These are phyloP conservation scores for Solanum peruvianum DNA, from an alignment of 257 asterid species.

Conservation along the genomic window DNA sequence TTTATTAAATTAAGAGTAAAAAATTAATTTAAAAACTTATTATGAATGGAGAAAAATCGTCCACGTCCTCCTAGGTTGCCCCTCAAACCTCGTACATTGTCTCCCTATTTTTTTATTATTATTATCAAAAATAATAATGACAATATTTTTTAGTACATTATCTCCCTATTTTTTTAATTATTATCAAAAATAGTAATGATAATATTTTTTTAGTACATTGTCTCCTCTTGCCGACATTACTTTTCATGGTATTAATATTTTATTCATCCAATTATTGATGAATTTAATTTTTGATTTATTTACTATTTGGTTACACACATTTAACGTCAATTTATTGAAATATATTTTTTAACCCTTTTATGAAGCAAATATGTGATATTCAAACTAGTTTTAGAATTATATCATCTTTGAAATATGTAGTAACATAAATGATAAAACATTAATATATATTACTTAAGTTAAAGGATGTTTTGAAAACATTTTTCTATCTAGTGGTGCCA, in stretches of 20 bases:
- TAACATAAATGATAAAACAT: background rate
- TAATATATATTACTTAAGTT: background rate
- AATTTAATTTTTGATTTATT: no score
- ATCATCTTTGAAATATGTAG: background rate
- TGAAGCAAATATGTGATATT: background rate
- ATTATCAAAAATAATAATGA: background rate
- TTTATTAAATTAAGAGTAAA: background rate
- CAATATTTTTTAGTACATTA: constrained; percentile 7
- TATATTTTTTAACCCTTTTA: background rate
- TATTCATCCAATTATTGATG: background rate
- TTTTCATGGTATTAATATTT: background rate
- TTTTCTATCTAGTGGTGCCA: no score
- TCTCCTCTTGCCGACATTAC: constrained; percentile 32
- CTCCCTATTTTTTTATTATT: background rate
- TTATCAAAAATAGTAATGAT: background rate
- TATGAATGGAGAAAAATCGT: constrained; percentile 29
- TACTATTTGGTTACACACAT: no score
- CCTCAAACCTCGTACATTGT: constrained; percentile 36
- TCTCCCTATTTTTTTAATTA: background rate
- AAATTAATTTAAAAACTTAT: background rate
- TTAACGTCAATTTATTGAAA: background rate
- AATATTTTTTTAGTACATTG: background rate
- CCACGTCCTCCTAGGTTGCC: constrained; percentile 30
- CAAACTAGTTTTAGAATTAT: background rate
- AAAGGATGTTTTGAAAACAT: no score